Base-by-base conservation (phyloP, 179 eudicot species). In the Amaranthus tricolor region DNA sequence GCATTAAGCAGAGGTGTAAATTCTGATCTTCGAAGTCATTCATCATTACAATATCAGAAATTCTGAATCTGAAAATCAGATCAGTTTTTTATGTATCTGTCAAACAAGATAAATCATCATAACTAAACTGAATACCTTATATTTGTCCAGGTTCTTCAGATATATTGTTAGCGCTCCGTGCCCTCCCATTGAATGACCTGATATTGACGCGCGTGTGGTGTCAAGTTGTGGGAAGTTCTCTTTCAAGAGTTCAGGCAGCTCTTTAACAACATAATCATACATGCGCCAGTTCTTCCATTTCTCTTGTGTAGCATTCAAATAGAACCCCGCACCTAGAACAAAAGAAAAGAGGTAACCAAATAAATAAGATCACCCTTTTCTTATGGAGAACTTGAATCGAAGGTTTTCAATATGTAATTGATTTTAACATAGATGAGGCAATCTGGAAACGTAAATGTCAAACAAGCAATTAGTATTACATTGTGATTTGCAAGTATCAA, bases 281-380 rank as follows among this genome's bases (percentile, higher is more conserved):
- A 96, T 96, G 70, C 80, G 87, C 99, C 99, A 96, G 80, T 96
- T 93, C 89, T 96, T 96, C 99, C 99, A 96, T 82, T 96, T 96
- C 69, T 96, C 99, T 78, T 91, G 96, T 58, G 88, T 85, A 21
- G 99, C 96, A 85, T 96, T 96, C 60, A 96, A 92, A 87, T 96
- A 96, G 78, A 96, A 96, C 16, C 99, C 99, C 70, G 99, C 99
- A 78, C 99, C 99, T 95, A 78, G 24, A 44, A 16, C 76, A 67
- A 55, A 53, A 66, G 12, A 70, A 62, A 60, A 13, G 15, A n/a
- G 6, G 6, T 21, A 45, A 44, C 56, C 50, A 43, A 6, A 48
- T 8, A 74, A 15, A 44, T n/a, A 17, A 21, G 40, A 68, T n/a
- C n/a, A 15, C 5, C 11, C 14, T 56, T 9, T 65, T 53, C 13